These are phyloP conservation scores for Pulveroboletus ravenelii DNA, from an alignment of 768 basidiomycete genomes.

Conservation along the genomic window DNA sequence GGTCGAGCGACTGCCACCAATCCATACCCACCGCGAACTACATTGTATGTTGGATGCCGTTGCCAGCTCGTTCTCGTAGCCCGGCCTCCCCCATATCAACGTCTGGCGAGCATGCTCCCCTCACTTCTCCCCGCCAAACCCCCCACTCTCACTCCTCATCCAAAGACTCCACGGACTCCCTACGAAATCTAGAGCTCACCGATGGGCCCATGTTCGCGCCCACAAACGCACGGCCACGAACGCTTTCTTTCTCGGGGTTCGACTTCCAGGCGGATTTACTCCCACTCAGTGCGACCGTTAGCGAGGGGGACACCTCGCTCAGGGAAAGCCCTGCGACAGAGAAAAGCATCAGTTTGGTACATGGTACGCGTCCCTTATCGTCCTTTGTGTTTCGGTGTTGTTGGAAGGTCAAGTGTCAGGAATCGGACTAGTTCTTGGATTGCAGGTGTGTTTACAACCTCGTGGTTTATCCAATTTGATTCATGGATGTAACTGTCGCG, in stretches of 20 bases:
- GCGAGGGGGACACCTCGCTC: constrained; percentile 54
- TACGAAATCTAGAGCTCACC: constrained; percentile 74
- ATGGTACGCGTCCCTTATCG: constrained; percentile 47
- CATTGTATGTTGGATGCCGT: constrained; percentile 16
- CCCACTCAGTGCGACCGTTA: constrained; percentile 71
- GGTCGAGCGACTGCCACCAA: not conserved
- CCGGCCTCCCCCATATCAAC: constrained; percentile 10
- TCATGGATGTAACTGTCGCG: not conserved
- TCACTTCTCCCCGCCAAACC: not conserved
- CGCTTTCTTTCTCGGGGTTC: constrained; percentile 71
- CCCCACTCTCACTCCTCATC: constrained; percentile 4
- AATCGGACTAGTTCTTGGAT: constrained; percentile 79
- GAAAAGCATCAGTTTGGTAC: constrained; percentile 71
- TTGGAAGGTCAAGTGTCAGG: constrained; percentile 39
- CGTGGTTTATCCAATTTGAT: not conserved
- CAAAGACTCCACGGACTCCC: constrained; percentile 63
- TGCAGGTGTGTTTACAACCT: constrained; percentile 49
- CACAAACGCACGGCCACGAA: constrained; percentile 37
- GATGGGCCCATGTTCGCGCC: constrained; percentile 47
- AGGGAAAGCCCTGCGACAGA: constrained; percentile 54
- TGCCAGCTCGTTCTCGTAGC: constrained; percentile 18
- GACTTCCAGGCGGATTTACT: constrained; percentile 75
- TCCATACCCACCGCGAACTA: not conserved
- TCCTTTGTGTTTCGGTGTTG: not conserved
- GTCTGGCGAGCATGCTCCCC: constrained; percentile 8